Evolutionary conservation across 495 filamentous ascomycete genomes (phyloP).

Genomic region (Sabuloglossum arenarium): DNA sequence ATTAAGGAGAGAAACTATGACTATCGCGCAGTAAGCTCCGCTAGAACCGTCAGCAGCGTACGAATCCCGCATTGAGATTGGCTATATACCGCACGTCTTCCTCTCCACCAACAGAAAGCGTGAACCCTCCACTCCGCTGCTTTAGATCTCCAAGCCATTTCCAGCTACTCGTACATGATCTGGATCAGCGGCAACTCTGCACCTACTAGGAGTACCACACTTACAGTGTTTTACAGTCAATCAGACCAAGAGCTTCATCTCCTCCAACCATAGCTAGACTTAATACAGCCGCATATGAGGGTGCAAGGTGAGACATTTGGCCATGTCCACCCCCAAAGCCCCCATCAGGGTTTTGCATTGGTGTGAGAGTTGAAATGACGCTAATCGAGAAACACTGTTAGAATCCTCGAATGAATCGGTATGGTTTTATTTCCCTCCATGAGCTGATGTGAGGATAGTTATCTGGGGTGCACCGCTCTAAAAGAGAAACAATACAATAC

Average conservation of each 20-base stretch:
- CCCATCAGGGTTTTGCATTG: conserved; percentile 64
- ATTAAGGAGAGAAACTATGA: conserved; percentile 61
- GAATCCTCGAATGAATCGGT: neutral
- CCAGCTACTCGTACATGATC: conserved; percentile 29
- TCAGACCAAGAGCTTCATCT: conserved; percentile 43
- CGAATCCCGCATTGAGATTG: neutral
- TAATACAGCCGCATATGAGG: conserved; percentile 69
- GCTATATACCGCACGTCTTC: conserved; percentile 60
- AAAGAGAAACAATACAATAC: neutral
- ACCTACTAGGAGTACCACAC: conserved; percentile 14
- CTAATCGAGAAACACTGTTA: conserved; percentile 14
- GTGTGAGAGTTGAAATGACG: conserved; percentile 45
- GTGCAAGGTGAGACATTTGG: conserved; percentile 68
- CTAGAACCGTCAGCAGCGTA: conserved; percentile 19
- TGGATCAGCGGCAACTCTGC: neutral
- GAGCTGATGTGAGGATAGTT: neutral
- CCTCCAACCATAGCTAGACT: conserved; percentile 58
- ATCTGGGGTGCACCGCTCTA: neutral
- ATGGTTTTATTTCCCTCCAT: neutral
- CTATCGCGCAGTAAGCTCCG: conserved; percentile 76
- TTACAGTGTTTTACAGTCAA: conserved; percentile 62
- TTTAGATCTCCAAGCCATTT: conserved; percentile 71
- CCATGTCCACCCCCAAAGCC: conserved; percentile 92
- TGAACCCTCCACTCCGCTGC: conserved; percentile 65
- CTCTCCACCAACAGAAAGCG: conserved; percentile 62